Percentiles rank a stretch among this genome's conserved stretches.
phyloP scores from a whole-genome alignment of 345 rosid genomes.

The Gossypium raimondii region DNA sequence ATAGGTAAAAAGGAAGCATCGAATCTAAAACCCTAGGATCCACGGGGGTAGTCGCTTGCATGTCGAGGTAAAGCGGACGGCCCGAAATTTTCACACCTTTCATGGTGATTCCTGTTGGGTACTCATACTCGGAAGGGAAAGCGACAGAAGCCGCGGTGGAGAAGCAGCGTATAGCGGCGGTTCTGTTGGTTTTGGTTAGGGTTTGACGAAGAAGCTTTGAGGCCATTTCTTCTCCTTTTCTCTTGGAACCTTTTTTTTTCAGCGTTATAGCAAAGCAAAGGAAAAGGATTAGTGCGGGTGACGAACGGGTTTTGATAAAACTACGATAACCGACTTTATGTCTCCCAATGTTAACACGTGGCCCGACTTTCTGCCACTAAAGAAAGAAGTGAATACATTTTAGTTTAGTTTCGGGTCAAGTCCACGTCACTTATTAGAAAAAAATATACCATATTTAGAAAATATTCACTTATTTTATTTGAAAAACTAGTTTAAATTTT shows the following conservation, averaged over 20 bases:
- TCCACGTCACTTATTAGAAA: too few species aligned
- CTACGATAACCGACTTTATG: background rate
- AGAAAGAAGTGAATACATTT: background rate
- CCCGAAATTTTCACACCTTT: conserved; percentile 63
- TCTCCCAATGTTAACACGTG: background rate
- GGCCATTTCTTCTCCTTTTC: conserved; percentile 34
- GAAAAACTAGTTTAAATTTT: too few species aligned
- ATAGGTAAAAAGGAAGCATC: conserved; percentile 66
- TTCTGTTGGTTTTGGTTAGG: conserved; percentile 15
- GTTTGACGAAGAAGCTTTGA: conserved; percentile 32
- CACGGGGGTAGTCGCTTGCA: conserved; percentile 92
- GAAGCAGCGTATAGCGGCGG: conserved; percentile 14
- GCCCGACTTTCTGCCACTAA: background rate
- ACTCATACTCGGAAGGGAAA: conserved; percentile 34
- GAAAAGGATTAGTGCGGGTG: background rate
- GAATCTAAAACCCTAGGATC: conserved; percentile 89
- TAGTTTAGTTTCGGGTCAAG: too few species aligned
- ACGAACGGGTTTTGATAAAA: background rate
- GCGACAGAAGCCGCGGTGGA: conserved; percentile 30
- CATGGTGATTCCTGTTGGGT: conserved; percentile 37
- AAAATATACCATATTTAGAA: too few species aligned
- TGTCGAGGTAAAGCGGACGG: conserved; percentile 67
- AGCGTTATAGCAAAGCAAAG: background rate
- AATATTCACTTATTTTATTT: too few species aligned
- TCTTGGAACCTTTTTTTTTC: background rate